Percentiles rank a stretch among this genome's conserved stretches.
Evolutionary conservation across 2,329 filamentous ascomycete genomes (phyloP).

Genomic region (Aspergillus hiratsukae): DNA sequence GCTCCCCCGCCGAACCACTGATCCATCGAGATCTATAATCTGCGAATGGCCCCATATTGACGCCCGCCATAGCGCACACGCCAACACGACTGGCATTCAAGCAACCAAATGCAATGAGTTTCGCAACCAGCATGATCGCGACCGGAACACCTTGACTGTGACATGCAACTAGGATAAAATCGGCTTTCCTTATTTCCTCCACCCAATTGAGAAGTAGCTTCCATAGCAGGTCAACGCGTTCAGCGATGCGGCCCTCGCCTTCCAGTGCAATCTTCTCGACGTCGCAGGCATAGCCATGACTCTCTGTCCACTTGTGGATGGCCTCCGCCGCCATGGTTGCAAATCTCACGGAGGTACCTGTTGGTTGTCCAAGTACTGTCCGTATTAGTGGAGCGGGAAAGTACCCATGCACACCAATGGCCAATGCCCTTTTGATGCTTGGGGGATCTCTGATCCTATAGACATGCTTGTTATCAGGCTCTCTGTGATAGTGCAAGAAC

Average conservation of each 20-base stretch:
- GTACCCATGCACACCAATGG: conserved; percentile 90
- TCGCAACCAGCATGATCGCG: conserved; percentile 84
- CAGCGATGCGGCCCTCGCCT: conserved; percentile 85
- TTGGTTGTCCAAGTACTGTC: conserved; percentile 90
- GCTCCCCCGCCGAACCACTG: conserved; percentile 83
- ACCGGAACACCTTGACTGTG: conserved; percentile 97
- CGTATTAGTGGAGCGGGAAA: conserved; percentile 84
- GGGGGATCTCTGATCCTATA: conserved; percentile 64
- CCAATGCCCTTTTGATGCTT: conserved; percentile 77
- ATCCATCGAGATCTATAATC: conserved; percentile 88
- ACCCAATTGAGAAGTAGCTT: conserved; percentile 93
- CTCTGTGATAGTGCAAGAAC: conserved; percentile 50
- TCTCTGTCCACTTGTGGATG: conserved; percentile 76
- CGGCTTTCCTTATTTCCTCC: conserved; percentile 78
- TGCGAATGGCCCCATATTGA: conserved; percentile 86
- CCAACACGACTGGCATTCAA: conserved; percentile 73
- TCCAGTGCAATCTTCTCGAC: conserved; percentile 94
- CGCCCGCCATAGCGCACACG: conserved; percentile 83
- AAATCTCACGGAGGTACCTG: conserved; percentile 90
- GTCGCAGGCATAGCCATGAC: conserved; percentile 68
- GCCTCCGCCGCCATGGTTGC: conserved; percentile 80
- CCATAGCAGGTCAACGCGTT: conserved; percentile 89
- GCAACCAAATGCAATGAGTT: conserved; percentile 85
- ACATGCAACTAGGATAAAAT: conserved; percentile 86
- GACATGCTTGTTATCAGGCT: conserved; percentile 62